Evolutionary conservation across 2,329 filamentous ascomycete species (phyloP), one percentile per base, ranked within the genome.

Genomic region (Metarhizium anisopliae): DNA sequence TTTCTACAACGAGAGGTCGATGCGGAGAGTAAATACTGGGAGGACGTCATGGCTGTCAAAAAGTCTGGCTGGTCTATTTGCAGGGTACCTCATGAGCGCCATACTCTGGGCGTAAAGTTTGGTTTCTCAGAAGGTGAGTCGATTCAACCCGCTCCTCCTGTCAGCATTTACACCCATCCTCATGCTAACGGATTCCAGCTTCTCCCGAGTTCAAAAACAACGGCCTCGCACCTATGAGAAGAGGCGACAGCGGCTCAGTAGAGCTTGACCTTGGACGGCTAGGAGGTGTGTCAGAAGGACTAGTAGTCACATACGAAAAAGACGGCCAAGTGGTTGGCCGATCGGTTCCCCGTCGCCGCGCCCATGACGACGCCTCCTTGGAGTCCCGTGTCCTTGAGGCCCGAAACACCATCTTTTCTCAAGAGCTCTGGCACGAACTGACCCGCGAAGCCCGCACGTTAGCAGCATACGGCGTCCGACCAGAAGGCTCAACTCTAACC

Each of bases 361-460:
- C 82, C 5, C 74, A 77, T 30, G 77, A 82, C 40, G 79, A 86
- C 42, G 61, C 63, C 6, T 66, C 65, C 1, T 74, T 92, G 8
- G 83, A 90, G 61, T 77, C 83, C 35, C 79, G 85, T 10, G 88
- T 95, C 36, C 81, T 86, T 18, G 82, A 89, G 62, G 87, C 89
- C 2, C 80, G 89, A 56, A 87, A 94, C 68, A 90, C 87, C 52
- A 78, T 93, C 20, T 91, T 89, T 63, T 84, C 89, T 32, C 86
- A 92, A 66, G 94, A 99, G 67, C 74, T 99, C 2, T 96, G 91
- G 80, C 85, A 95, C 62, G 94, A 99, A 70, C 77, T 97, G 58
- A 85, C 86, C 53, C 81, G 90, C 18, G 94, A 99, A 71, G 85
- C 88, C 0, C 86, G 91, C 16, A 79, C 79, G 0, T 75, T 96